Base-by-base conservation (phyloP, 2,329 filamentous ascomycete species). In the Verticillium nonalfalfae region DNA sequence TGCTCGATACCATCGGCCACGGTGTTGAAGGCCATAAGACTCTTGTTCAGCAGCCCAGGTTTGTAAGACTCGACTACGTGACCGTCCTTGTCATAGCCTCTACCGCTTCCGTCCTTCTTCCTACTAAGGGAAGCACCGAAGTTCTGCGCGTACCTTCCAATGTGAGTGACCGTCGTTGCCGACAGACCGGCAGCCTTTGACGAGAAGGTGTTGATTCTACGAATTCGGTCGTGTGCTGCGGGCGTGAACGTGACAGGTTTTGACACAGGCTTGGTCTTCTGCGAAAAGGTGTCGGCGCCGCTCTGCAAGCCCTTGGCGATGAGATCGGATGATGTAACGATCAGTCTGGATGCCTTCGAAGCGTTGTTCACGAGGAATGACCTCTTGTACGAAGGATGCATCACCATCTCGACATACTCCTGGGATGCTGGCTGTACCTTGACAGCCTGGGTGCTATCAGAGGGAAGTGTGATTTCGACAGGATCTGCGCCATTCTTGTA, bases 11-110 rank as follows among this genome's bases (percentile, higher is more conserved):
- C 95, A 70, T 99, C 95, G 31, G 93, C 91, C 55, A 99, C 86
- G 0, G 95, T 99, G 45, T 90, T 92, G 74, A 98, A 98, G 0
- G 95, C 95, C 79, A 99, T 98, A 79, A 99, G 80, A 65, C 89
- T 93, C 81, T 97, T 97, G 78, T 99, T 99, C 66, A 99, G 78
- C 35, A 99, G 78, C 5, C 95, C 94, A 0, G 95, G 94, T 76
- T 97, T 97, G 77, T 95, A 96, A 18, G 73, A 75, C 1, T 82
- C 79, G 7, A 85, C 71, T 4, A 82, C 81, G 59, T 87, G 86
- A 39, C 91, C 91, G 63, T 93, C 85, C 62, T 87, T 85, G 62
- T 90, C 90, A 62, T 82, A 84, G 1, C 88, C 87, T 68, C 83
- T 85, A 14, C 76, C 73, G 31, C 76, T 74, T 21, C 82, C 83